Base-by-base conservation (phyloP, 2,329 filamentous ascomycete species). In the Trichoderma afroharzianum region DNA sequence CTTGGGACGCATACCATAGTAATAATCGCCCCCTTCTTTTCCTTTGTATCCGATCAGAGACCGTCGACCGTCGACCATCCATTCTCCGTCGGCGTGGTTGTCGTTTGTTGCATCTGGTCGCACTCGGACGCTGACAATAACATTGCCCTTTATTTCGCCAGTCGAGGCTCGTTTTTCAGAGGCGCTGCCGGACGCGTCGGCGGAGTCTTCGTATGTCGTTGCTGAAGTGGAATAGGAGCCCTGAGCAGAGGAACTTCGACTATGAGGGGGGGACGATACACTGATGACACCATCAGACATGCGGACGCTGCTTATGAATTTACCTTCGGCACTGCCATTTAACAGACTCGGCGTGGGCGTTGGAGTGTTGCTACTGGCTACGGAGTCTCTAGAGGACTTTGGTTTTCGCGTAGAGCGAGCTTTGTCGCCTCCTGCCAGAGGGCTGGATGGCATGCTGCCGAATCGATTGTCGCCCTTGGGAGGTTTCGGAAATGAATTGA, bases 61-160 rank as follows among this genome's bases (percentile, higher is more conserved):
- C 77, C 91, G 91, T 77, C 94, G 90, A 36, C 92, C 92, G 80
- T 98, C 95, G 4, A 99, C 92, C 84, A 94, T 88, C 96, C 95
- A 99, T 79, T 98, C 96, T 33, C 91, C 89, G 72, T 96, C 93
- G 72, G 88, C 81, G 71, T 86, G 85, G 58, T 88, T 88, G 69
- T 87, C 88, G n/a, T 86, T 85, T 28, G 86, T 88, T 4, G 89
- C 87, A 82, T 98, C 95, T 33, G 96, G 96, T 36, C 96, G 89
- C 55, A 98, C 95, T 78, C 96, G 90, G 47, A 99, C 95, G 79
- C 96, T 98, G 76, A 99, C 95, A 73, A 98, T 82, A 15, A 99
- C 95, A 78, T 99, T 99, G 66, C 96, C 96, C 81, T 97, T 98
- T 70, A 87, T 89, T 77, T 98, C 94, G 2, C 81, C 77, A 76